A percentile compares a stretch with the other conserved stretches of the same genome.
Evolutionary conservation across 768 basidiomycete genomes (phyloP).

Genomic region (Lactarius hengduanensis): DNA sequence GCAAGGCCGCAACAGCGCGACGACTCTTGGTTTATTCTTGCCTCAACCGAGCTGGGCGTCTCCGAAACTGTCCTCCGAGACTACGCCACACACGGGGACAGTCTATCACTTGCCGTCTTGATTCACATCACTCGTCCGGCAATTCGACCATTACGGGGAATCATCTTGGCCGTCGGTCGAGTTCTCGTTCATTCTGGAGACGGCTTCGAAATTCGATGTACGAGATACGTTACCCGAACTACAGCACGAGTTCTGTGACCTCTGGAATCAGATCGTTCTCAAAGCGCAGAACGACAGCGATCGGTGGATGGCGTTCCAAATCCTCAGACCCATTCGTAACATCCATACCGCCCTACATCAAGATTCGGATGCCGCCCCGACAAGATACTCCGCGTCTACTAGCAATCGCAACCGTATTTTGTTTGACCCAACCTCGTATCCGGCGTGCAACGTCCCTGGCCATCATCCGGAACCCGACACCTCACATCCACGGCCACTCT

Average conservation of each 20-base stretch:
- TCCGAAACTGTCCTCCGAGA: neutral
- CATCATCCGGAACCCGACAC: neutral
- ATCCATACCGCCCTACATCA: neutral
- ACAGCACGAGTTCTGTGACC: neutral
- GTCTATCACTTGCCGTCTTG: neutral
- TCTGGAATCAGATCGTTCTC: neutral
- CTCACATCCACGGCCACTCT: neutral
- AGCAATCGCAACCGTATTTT: neutral
- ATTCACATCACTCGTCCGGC: neutral
- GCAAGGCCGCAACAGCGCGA: neutral
- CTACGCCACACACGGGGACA: neutral
- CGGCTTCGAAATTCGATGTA: neutral
- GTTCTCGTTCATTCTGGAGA: neutral
- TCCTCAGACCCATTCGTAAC: neutral
- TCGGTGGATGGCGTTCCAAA: neutral
- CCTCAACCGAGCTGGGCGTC: neutral
- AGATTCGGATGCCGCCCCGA: neutral
- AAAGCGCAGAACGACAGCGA: neutral
- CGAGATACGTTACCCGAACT: neutral
- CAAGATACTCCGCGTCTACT: neutral
- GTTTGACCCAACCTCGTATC: neutral
- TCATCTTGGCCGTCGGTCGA: neutral
- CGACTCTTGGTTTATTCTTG: neutral
- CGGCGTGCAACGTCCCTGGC: neutral
- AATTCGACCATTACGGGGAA: neutral